Evolutionary conservation across 768 basidiomycete species (phyloP).

Genomic region (Dioszegia aurantiaca): DNA sequence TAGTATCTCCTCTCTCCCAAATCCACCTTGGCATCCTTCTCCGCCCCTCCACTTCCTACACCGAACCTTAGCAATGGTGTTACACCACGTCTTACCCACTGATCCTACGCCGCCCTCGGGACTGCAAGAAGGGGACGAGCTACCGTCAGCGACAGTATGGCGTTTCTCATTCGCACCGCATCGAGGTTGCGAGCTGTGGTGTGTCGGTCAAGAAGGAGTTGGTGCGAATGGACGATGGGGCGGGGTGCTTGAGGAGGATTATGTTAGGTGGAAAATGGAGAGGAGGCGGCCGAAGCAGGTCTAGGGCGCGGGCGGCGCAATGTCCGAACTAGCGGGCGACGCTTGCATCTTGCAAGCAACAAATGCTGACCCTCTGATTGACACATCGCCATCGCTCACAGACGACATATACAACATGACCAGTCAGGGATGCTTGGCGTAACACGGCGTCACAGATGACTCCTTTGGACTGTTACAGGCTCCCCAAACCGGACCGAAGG

Average conservation of each 20-base stretch:
- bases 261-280: conserved; percentile 40
- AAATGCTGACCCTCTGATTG: no score
- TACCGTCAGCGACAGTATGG: conserved; percentile 43
- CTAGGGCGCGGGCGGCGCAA: no score
- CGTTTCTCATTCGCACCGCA: conserved; percentile 43
- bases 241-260: conserved; percentile 40
- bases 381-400: no score
- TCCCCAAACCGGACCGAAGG: no score
- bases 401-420: no score
- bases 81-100: conserved; percentile 35
- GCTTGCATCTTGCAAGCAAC: no score
- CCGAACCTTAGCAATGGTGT: conserved; percentile 30
- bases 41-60: conserved; percentile 40
- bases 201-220: conserved; percentile 24
- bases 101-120: conserved; percentile 29
- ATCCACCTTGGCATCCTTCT: conserved; percentile 40
- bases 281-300: neutral
- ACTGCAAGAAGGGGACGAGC: conserved; percentile 5
- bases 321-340: no score
- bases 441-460: no score
- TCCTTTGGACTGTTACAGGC: no score
- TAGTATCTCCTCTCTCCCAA: conserved; percentile 35
- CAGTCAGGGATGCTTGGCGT: no score
- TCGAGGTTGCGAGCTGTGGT: conserved; percentile 41
- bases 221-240: conserved; percentile 30